phyloP scores from a whole-genome alignment of 208 protist genomes.

The Paratrypanosoma confusum region DNA sequence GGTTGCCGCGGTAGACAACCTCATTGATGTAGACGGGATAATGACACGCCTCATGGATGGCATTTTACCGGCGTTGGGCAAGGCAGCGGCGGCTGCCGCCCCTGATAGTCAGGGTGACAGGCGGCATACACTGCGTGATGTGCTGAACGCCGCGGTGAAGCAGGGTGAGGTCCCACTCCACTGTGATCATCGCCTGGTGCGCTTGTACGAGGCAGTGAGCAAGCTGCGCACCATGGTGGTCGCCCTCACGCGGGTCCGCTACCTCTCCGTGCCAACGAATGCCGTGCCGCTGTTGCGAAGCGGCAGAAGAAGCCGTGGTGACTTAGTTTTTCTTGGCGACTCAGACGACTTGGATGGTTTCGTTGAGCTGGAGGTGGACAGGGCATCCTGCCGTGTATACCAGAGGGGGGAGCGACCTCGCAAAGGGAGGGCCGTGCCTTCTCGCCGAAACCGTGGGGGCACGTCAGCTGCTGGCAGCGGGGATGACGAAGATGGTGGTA shows the following conservation, averaged over 20 bases:
- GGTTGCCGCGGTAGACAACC: slow-evolving; percentile 27
- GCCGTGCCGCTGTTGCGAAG: slow-evolving; percentile 25
- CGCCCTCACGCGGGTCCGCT: slow-evolving; percentile 60
- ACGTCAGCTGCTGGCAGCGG: too few relatives aligned
- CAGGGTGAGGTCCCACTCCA: slow-evolving; percentile 25
- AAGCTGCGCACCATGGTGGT: slow-evolving; percentile 52
- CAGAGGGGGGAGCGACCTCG: too few relatives aligned
- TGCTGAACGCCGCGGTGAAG: slow-evolving; percentile 17
- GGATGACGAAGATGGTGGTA: too few relatives aligned
- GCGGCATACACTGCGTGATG: slow-evolving; percentile 18
- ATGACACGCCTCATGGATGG: slow-evolving; percentile 61
- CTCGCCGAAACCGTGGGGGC: too few relatives aligned
- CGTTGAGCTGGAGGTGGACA: slow-evolving; percentile 56
- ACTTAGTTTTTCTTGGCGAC: slow-evolving; percentile 53
- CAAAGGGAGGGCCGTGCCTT: too few relatives aligned
- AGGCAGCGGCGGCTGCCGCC: not conserved
- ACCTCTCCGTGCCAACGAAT: slow-evolving; percentile 46
- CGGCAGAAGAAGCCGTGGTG: too few relatives aligned
- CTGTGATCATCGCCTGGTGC: slow-evolving; percentile 59
- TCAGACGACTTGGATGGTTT: slow-evolving; percentile 24
- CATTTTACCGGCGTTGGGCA: slow-evolving; percentile 56
- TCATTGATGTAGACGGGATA: slow-evolving; percentile 72
- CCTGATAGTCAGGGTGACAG: slow-evolving; percentile 5
- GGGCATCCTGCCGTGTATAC: too few relatives aligned
- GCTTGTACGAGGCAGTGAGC: slow-evolving; percentile 51